Evolutionary conservation across 768 basidiomycete species (phyloP), one percentile per base, ranked within the genome.

Genomic region (Chalciporus chontae): DNA sequence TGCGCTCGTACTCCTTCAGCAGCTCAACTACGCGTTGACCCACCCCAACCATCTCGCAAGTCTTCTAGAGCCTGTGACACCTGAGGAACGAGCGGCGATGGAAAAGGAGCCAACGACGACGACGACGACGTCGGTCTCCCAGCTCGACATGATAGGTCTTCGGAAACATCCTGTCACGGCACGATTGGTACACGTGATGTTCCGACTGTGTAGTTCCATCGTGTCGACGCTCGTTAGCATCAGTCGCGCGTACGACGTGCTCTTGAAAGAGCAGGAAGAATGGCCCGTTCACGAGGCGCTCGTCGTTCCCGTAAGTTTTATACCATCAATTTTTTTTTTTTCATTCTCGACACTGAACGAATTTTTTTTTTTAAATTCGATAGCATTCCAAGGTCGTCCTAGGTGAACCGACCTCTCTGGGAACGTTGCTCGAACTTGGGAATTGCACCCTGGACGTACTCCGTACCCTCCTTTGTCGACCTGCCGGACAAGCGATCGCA

Each of bases 21-120:
- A 93, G 55, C 69, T 96, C 53, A 94, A 93, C 66, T 93, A 94
- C 56, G 88, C 90, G 0, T 75, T 95, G 41, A 86, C 90, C 0
- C 94, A 97, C 66, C 94, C 94, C 7, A 89, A 94, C 60, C 86
- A 93, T 58, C 77, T 96, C 11, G 83, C 86, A 1, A 85, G 84
- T 55, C 73, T 90, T 23, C 73, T 94, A 57, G 90, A 94, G 50
- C 85, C 91, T 6, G 75, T 89, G 13, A 86, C 87, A 0, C 64
- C 77, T 2, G 90, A 91, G 10, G 94, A 95, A 58, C 79, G 86
- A 7, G 68, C 69, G 0, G 73, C 74, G 43, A 73, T 90, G 42
- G 87, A 93, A 58, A 84, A 83, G 53, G 85, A 87, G 40, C 56
- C 66, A 11, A 59, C 59, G 43, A 56, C 61, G 11, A 59, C 59